Conservation (phyloP, 805 yeast genomes). For the Debaryomyces maramus region DNA sequence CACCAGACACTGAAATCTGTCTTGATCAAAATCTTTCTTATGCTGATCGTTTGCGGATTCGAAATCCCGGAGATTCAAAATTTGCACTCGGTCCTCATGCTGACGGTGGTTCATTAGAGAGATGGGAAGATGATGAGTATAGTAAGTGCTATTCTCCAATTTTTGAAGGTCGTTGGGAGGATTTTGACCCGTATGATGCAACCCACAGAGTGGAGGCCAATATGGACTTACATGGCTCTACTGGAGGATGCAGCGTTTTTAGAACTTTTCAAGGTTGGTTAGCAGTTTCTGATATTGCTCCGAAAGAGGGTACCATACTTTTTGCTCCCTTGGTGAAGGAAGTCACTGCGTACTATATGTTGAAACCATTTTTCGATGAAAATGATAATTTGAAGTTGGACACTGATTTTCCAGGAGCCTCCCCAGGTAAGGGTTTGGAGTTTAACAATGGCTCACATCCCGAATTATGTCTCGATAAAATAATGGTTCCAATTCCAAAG, state of each 20-base stretch:
- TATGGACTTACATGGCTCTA: constrained; percentile 30
- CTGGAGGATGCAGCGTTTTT: constrained; percentile 28
- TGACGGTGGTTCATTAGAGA: constrained; percentile 45
- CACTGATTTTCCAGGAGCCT: constrained; percentile 39
- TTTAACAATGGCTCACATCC: constrained; percentile 29
- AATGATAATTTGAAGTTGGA: constrained; percentile 30
- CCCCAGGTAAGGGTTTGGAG: constrained; percentile 38
- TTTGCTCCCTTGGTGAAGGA: constrained; percentile 37
- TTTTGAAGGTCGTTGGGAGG: constrained; percentile 42
- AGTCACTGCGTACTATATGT: constrained; percentile 38
- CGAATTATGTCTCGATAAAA: constrained; percentile 28
- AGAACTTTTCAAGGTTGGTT: constrained; percentile 49
- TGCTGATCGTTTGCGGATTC: constrained; percentile 44
- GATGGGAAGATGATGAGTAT: constrained; percentile 47
- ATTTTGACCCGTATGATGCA: constrained; percentile 40
- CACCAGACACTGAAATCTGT: constrained; percentile 26
- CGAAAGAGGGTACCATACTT: constrained; percentile 41
- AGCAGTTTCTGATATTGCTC: constrained; percentile 32
- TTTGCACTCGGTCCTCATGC: constrained; percentile 37
- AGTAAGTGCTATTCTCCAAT: constrained; percentile 35
- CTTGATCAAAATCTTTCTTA: constrained; percentile 34
- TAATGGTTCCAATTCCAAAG: constrained; percentile 36
- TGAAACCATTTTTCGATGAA: constrained; percentile 41
- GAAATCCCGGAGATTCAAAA: constrained; percentile 35
- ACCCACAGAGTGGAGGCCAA: constrained; percentile 33